A percentile compares a stretch with the other conserved stretches of the same genome.
Conservation (phyloP, 441 rosid genomes). For the Croton setiger region DNA sequence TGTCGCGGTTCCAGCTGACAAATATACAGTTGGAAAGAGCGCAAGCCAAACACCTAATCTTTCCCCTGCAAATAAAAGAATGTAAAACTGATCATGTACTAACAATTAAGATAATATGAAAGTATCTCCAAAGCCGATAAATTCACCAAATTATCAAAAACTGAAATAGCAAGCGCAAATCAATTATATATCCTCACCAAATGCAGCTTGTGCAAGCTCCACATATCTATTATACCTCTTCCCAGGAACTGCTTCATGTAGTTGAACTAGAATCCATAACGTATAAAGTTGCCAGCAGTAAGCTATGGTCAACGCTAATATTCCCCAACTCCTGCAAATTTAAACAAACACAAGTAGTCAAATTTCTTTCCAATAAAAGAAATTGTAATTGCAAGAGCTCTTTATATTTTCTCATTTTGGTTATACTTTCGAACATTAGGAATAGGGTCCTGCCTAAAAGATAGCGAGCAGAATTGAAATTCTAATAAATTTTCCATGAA, state of each 20-base stretch:
- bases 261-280: constrained; percentile 82
- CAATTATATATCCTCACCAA: constrained; percentile 48
- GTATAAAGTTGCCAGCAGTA: constrained; percentile 96
- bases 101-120: too few relatives aligned
- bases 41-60: constrained; percentile 88
- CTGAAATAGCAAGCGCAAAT: not conserved
- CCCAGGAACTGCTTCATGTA: constrained; percentile 94
- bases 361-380: constrained; percentile 2
- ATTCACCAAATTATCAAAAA: not conserved
- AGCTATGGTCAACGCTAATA: constrained; percentile 77
- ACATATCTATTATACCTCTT: constrained; percentile 92
- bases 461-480: not conserved
- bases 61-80: constrained; percentile 51
- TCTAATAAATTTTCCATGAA: not conserved
- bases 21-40: constrained; percentile 84
- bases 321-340: constrained; percentile 88
- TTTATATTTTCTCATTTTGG: not conserved
- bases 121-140: not conserved
- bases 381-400: not conserved
- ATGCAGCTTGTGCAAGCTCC: constrained; percentile 95
- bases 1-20: constrained; percentile 93
- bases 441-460: not conserved
- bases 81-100: not conserved
- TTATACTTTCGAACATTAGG: not conserved
- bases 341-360: not conserved